Base-by-base conservation (phyloP, 768 basidiomycete genomes). In the Chalciporus piperatus region DNA sequence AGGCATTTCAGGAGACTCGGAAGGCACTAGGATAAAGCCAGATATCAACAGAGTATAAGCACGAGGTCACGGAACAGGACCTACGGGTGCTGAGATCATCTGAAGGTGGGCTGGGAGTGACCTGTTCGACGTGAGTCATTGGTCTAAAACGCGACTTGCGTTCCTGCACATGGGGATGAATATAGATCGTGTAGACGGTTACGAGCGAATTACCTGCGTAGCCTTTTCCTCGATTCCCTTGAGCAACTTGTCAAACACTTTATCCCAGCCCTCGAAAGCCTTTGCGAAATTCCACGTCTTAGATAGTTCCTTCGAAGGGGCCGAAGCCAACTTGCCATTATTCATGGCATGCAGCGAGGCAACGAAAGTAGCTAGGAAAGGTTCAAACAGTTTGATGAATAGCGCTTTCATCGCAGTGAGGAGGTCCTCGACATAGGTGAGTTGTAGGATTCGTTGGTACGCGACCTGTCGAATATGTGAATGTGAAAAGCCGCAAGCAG, bases 401-500 rank as follows among this genome's bases (percentile, higher is more conserved):
- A 96, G 77, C 0, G 83, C 73, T 63, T 92, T 93, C 61, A 95
- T 78, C 5, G 89, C 81, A 12, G 73, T 72, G 22, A 99, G 78
- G 17, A 99, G 83, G 40, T 92, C 89, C 1, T 95, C 92, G 50
- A 97, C 87, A 64, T 98, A 98, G 9, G 93, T 86, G 33, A 99
- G 79, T 54, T 96, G 94, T 16, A 99, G 79, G 53, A 99, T 92
- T 50, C 95, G 89, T 64, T 97, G 94, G 74, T 97, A 98, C 35
- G 94, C 92, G 48, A 96, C 93, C 93, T 96, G 61, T 4, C 10
- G 16, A 20, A 41, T 27, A 27, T 52, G 50, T 32, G 11, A 32
- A 13, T 32, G 30, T 32, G 3, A 12, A 11, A 11, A 12, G 13
- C 13, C 30, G 30, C 8, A 32, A 32, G 30, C 13, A 32, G 7